Conservation (phyloP, 495 filamentous ascomycete species). For the Trichoderma parareesei region DNA sequence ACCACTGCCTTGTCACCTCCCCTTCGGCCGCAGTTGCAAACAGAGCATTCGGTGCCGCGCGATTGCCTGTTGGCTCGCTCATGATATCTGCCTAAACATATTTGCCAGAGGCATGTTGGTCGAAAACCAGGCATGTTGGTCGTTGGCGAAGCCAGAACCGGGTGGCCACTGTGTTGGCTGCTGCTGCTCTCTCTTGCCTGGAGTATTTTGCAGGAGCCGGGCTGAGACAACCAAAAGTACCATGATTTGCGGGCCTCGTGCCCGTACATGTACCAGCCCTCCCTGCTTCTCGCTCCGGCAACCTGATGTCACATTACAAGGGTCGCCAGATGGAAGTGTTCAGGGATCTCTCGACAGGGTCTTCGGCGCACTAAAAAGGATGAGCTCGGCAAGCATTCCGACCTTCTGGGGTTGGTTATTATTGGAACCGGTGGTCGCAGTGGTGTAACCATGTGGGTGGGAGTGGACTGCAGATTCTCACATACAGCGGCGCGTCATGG, state of each 20-base stretch:
- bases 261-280: constrained; percentile 2
- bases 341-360: constrained; percentile 7
- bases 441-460: constrained; percentile 10
- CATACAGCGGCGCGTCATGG: neutral
- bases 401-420: constrained; percentile 10
- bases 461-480: constrained; percentile 7
- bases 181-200: neutral
- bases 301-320: neutral
- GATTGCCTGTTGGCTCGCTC: neutral
- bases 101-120: neutral
- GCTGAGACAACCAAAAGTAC: constrained; percentile 9
- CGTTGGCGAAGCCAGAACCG: no score
- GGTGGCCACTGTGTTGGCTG: neutral
- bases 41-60: neutral
- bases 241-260: neutral
- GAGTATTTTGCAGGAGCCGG: neutral
- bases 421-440: constrained; percentile 6
- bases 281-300: neutral
- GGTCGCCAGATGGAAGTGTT: neutral
- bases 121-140: neutral
- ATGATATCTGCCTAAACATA: constrained; percentile 5
- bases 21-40: neutral
- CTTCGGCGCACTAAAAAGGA: constrained; percentile 9
- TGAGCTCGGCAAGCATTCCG: constrained; percentile 9
- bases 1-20: neutral